Evolutionary conservation across 495 filamentous ascomycete genomes (phyloP), one percentile per base, ranked within the genome.

Genomic region (Cercophora sp.): DNA sequence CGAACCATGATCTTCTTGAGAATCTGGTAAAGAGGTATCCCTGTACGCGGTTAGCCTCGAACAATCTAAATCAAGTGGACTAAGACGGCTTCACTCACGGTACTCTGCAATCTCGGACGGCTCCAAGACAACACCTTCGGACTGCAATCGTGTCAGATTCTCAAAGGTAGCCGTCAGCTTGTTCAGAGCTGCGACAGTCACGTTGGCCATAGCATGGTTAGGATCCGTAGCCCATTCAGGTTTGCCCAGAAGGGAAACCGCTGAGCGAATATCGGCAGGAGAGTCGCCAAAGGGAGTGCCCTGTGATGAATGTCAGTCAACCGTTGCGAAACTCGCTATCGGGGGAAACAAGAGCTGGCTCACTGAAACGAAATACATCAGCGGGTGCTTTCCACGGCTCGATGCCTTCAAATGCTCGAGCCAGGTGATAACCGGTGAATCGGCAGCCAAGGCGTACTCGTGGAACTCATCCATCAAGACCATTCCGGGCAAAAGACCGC

Each of bases 391-490:
- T 18, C 36, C 46, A 13, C 36, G 31, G 19, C 32, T 42, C 23
- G 37, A 40, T 25, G 20, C 35, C 50, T 58, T 58, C 15, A 62
- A 36, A 9, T 51, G 32, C 41, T 59, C 39, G n/a, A 65, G 55
- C 60, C 63, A 65, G 9, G 26, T 24, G n/a, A 53, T 15, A 0
- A 26, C 37, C 4, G n/a, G 24, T 41, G n/a, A 15, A 32, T 19
- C 24, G 32, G 2, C 10, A 10, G 27, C 8, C 9, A 16, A 15
- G 11, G 47, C 48, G 36, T 63, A 61, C 52, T 65, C 56, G 55
- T 65, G 60, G 48, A 60, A 65, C 53, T 65, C 63, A 47, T 65
- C 63, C 29, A 63, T 44, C 44, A 65, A 27, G 9, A 65, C 43
- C n/a, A 59, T 36, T 2, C 60, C 60, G 2, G 63, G 60, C 9